These are phyloP conservation scores for Termitomyces sp. DNA, from an alignment of 768 basidiomycete species.

Conservation along the genomic window DNA sequence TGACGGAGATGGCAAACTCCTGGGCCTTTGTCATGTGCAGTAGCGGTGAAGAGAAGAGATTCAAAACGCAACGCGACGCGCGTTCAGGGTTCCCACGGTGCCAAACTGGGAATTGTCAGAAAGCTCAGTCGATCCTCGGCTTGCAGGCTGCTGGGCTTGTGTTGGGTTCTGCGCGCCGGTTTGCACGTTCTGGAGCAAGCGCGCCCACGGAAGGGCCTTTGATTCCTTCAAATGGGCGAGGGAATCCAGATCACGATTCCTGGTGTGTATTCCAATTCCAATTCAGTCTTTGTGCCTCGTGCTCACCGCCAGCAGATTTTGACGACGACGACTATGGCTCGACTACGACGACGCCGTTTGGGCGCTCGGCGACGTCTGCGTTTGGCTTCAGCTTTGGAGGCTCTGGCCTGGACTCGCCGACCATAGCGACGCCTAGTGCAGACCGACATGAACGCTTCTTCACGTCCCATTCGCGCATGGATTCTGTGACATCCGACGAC, in stretches of 20 bases:
- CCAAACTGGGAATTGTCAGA: not conserved
- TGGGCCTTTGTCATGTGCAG: slow-evolving; percentile 51
- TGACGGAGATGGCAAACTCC: slow-evolving; percentile 56
- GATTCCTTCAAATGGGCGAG: slow-evolving; percentile 30
- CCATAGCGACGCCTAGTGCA: slow-evolving; percentile 45
- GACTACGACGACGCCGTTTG: slow-evolving; percentile 63
- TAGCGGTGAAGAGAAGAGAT: not conserved
- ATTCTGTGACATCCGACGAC: slow-evolving; percentile 75
- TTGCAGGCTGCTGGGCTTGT: not conserved
- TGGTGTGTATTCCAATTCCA: slow-evolving; percentile 30
- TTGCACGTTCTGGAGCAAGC: slow-evolving; percentile 13
- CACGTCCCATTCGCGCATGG: slow-evolving; percentile 61
- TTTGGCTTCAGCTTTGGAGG: slow-evolving; percentile 40
- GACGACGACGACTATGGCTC: slow-evolving; percentile 66
- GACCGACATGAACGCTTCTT: slow-evolving; percentile 59
- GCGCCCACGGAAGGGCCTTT: slow-evolving; percentile 15
- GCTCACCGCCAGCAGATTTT: slow-evolving; percentile 42
- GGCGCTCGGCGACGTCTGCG: slow-evolving; percentile 41
- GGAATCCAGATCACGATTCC: slow-evolving; percentile 64
- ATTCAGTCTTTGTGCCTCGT: slow-evolving; percentile 2
- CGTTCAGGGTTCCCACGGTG: slow-evolving; percentile 35
- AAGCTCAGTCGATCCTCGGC: slow-evolving; percentile 7
- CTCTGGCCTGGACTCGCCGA: slow-evolving; percentile 66
- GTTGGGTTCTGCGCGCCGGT: slow-evolving; percentile 1
- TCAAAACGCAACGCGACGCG: slow-evolving; percentile 44